These are phyloP conservation scores for Cryptococcus sp. DNA, from an alignment of 1,284 basidiomycete species.

Conservation along the genomic window DNA sequence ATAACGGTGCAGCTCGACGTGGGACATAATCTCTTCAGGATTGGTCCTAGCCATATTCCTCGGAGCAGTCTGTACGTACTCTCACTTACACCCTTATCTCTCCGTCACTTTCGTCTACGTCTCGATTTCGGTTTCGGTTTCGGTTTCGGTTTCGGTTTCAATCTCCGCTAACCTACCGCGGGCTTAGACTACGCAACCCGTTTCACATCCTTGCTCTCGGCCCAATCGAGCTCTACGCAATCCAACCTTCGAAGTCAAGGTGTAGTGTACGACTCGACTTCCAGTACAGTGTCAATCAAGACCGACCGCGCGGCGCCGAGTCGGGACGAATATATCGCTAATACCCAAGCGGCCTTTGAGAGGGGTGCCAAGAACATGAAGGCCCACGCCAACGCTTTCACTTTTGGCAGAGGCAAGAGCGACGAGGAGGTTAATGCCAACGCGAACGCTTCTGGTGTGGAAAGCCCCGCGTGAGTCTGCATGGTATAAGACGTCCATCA, in stretches of 20 bases:
- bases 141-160: too few species aligned
- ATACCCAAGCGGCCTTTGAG: slow-evolving; percentile 39
- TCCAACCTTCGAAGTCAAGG: slow-evolving; percentile 22
- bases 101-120: too few species aligned
- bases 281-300: slow-evolving; percentile 28
- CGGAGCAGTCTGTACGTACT: slow-evolving; percentile 40
- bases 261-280: slow-evolving; percentile 24
- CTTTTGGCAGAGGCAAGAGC: slow-evolving; percentile 11
- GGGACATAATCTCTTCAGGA: slow-evolving; percentile 37
- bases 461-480: slow-evolving; percentile 21
- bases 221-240: slow-evolving; percentile 11
- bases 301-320: slow-evolving; percentile 34
- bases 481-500: not conserved
- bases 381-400: slow-evolving; percentile 35
- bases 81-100: not conserved
- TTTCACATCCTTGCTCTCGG: slow-evolving; percentile 18
- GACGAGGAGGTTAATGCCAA: slow-evolving; percentile 10
- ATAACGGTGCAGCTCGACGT: slow-evolving; percentile 9
- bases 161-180: too few species aligned
- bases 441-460: slow-evolving; percentile 7
- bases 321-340: slow-evolving; percentile 37
- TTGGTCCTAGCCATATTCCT: slow-evolving; percentile 39
- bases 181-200: slow-evolving; percentile 21
- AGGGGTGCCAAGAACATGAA: slow-evolving; percentile 35
- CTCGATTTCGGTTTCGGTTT: too few species aligned